Evolutionary conservation across 1,284 basidiomycete genomes (phyloP).

Genomic region (Termitomyces sp.): DNA sequence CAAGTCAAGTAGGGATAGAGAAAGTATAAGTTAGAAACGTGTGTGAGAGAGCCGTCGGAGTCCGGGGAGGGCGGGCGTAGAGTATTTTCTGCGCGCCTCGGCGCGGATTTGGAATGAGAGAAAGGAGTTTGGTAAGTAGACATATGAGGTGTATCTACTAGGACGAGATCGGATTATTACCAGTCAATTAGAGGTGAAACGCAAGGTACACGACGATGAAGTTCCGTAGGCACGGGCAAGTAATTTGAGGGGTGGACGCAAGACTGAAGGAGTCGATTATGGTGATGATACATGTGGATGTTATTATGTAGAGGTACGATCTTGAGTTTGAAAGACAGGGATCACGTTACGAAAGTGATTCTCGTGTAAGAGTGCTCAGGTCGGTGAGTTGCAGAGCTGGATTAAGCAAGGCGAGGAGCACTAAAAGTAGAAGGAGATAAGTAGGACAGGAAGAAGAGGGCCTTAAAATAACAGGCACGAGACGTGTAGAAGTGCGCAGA

Average conservation of each 20-base stretch:
- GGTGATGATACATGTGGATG: not conserved
- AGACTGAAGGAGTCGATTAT: not conserved
- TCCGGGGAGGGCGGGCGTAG: not conserved
- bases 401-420: not conserved
- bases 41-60: not conserved
- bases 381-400: not conserved
- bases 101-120: not conserved
- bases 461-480: not conserved
- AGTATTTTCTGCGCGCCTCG: not conserved
- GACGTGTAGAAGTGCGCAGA: slow-evolving; percentile 5
- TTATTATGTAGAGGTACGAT: no score
- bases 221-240: not conserved
- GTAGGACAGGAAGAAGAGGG: no score
- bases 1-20: slow-evolving; percentile 1
- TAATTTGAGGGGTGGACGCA: not conserved
- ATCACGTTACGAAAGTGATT: not conserved
- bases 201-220: no score
- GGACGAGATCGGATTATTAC: not conserved
- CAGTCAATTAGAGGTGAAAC: not conserved
- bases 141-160: no score
- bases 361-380: not conserved
- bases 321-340: not conserved
- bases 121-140: not conserved
- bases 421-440: not conserved
- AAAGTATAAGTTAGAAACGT: not conserved